Base-by-base conservation (phyloP, 768 basidiomycete species). In the Trametes meyenii region DNA sequence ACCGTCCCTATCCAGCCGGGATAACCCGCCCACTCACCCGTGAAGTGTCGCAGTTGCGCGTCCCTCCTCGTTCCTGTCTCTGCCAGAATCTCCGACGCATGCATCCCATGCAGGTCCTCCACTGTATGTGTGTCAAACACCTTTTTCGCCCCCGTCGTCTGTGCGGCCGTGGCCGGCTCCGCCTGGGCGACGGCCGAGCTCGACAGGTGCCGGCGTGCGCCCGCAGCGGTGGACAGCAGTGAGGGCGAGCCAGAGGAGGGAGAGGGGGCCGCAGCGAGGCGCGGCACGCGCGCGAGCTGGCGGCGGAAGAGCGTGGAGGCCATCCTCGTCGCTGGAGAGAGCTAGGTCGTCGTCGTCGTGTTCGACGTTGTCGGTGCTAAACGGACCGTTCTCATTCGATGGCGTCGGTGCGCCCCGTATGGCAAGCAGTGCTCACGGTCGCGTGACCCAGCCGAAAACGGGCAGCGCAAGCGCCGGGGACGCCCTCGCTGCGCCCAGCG, bases 41-140 rank as follows among this genome's bases (percentile, higher is more conserved):
- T 98, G 71, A 96, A 98, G 78, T 98, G 96, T 72, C 92, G 83
- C 82, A 97, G 83, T 71, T 89, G 88, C 14, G 89, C 78, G 65
- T 94, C 94, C 51, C 84, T 85, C 58, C 86, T 80, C 23, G 83
- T 79, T 13, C 84, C 84, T 0, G 85, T 86, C 73, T 95, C 94
- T 50, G 83, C 79, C 60, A 98, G 74, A 69, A 97, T 90, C 60
- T 96, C 88, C 11, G 85, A 76, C 0, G 93, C 90, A 61, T 82
- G 77, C 80, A 94, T 80, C 40, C 86, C 85, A 65, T 95, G 92
- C 57, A 95, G 74, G 76, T 94, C 94, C 75, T 95, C 93, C 50
- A 92, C 91, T 14, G 85, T 80, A 67, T 92, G 88, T 50, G 85
- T 85, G 53, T 88, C 85, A 68, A 86, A 84, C 2, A 79, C 79